Conservation (phyloP, 1,284 basidiomycete species). For the Garcileccinum viscosum region DNA sequence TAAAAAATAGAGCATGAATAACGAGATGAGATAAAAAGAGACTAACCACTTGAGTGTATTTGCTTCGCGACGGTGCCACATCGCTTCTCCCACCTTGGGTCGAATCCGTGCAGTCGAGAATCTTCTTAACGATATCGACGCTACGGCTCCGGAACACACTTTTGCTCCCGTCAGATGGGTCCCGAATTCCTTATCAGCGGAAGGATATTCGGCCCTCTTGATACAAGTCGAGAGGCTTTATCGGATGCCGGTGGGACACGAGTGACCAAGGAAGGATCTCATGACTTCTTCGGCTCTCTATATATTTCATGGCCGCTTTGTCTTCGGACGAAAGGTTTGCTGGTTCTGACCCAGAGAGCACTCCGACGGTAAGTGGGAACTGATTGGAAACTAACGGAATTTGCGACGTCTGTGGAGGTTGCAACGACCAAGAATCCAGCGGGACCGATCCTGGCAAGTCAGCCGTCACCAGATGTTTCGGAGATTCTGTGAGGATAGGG, state of each 20-base stretch:
- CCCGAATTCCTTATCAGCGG: slow-evolving; percentile 35
- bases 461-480: slow-evolving; percentile 13
- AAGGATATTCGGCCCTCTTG: slow-evolving; percentile 21
- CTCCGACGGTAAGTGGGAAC: background rate
- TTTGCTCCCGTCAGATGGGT: slow-evolving; percentile 26
- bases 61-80: slow-evolving; percentile 71
- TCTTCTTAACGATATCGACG: slow-evolving; percentile 34
- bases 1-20: slow-evolving; percentile 6
- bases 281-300: slow-evolving; percentile 17
- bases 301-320: slow-evolving; percentile 3
- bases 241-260: slow-evolving; percentile 24
- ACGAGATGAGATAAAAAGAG: slow-evolving; percentile 3
- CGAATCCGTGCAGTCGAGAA: slow-evolving; percentile 54
- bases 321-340: background rate
- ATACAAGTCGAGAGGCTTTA: slow-evolving; percentile 12
- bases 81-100: slow-evolving; percentile 60
- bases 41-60: slow-evolving; percentile 64
- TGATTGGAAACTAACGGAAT: slow-evolving; percentile 8
- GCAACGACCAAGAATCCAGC: slow-evolving; percentile 9
- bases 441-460: slow-evolving; percentile 10
- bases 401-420: slow-evolving; percentile 14
- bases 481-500: slow-evolving; percentile 28
- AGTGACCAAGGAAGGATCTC: slow-evolving; percentile 29
- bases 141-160: slow-evolving; percentile 33
- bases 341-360: background rate